phyloP scores from a whole-genome alignment of 176 grass and related monocot genomes.

The Lolium multiflorum region DNA sequence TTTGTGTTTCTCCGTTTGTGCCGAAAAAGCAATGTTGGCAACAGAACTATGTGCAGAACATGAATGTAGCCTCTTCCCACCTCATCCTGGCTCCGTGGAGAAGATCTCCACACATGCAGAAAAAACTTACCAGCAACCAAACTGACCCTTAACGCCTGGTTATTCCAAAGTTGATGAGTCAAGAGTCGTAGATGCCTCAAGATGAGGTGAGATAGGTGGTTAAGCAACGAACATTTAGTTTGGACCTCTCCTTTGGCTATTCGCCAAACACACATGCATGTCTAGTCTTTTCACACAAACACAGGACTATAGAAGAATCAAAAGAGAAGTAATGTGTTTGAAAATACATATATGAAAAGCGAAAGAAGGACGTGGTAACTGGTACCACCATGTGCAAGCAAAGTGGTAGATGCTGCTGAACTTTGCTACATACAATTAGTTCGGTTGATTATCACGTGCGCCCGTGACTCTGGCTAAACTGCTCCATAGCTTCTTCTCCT shows the following conservation, averaged over 20 bases:
- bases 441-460: background rate
- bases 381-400: background rate
- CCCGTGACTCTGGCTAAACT: background rate
- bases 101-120: no score
- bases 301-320: background rate
- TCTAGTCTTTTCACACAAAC: background rate
- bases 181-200: background rate
- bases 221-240: constrained; percentile 40
- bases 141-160: background rate
- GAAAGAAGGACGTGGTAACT: background rate
- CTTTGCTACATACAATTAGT: background rate
- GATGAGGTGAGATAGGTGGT: background rate
- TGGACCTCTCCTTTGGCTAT: background rate
- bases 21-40: no score
- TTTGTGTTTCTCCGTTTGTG: no score
- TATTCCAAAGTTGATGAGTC: background rate
- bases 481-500: background rate
- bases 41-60: no score
- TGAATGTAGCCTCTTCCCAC: no score
- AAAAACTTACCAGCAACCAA: no score
- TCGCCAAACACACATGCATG: background rate
- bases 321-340: background rate
- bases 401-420: constrained; percentile 9
- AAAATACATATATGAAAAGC: background rate
- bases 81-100: no score